A percentile compares a stretch with the other conserved stretches of the same genome.
Evolutionary conservation across 495 filamentous ascomycete genomes (phyloP).

Genomic region (Thermochaetoides thermophila): DNA sequence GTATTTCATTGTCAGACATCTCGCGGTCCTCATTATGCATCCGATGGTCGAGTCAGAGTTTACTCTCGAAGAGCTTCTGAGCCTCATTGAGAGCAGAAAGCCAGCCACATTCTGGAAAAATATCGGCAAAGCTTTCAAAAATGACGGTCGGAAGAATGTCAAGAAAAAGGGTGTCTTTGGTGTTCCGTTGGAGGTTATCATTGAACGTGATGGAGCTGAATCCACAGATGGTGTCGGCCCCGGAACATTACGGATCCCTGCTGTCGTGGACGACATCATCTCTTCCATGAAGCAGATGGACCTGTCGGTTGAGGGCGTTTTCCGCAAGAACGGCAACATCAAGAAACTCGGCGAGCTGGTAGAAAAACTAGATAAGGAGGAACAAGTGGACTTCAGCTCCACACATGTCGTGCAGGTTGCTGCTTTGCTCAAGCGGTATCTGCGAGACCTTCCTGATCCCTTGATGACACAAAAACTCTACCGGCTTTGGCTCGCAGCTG

Average conservation of each 20-base stretch:
- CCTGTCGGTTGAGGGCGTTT: slow-evolving; percentile 96
- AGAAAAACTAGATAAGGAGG: slow-evolving; percentile 68
- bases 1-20: slow-evolving; percentile 91
- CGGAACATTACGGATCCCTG: slow-evolving; percentile 72
- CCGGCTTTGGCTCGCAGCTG: slow-evolving; percentile 73
- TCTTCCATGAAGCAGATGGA: slow-evolving; percentile 96
- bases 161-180: slow-evolving; percentile 95
- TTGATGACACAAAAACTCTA: slow-evolving; percentile 92
- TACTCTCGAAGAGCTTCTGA: slow-evolving; percentile 84
- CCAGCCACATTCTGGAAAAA: slow-evolving; percentile 87
- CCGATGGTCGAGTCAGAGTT: slow-evolving; percentile 82
- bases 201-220: slow-evolving; percentile 88
- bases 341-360: slow-evolving; percentile 71
- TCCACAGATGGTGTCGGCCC: slow-evolving; percentile 92
- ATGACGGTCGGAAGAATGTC: slow-evolving; percentile 55
- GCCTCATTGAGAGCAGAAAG: slow-evolving; percentile 85
- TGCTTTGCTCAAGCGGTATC: slow-evolving; percentile 87
- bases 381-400: slow-evolving; percentile 64
- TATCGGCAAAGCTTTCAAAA: slow-evolving; percentile 90
- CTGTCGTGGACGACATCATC: slow-evolving; percentile 80
- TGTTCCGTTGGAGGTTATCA: slow-evolving; percentile 66
- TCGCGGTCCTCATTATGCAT: slow-evolving; percentile 91
- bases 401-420: slow-evolving; percentile 88
- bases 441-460: slow-evolving; percentile 88
- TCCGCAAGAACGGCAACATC: slow-evolving; percentile 98